Evolutionary conservation across 2,329 filamentous ascomycete species (phyloP), one percentile per base, ranked within the genome.

Genomic region (Furcasterigmium furcatum): DNA sequence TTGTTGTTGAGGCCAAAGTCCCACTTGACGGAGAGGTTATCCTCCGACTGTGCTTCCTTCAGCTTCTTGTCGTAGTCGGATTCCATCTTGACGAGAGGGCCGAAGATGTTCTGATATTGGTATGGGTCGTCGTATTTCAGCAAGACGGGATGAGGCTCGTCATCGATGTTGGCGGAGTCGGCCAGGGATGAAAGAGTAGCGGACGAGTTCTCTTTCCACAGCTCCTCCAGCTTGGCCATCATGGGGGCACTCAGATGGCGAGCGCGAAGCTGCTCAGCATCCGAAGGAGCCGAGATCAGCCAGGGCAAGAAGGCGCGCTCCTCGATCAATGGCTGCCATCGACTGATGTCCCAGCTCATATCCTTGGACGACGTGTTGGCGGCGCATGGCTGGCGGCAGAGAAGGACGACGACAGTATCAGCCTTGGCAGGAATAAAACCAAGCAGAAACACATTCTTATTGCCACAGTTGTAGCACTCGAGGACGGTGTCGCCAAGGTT

Each of bases 361-460:
- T 99, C 94, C 70, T 99, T 99, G 54, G 90, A 92, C 27, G 94
- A 97, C 2, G 91, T 88, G 71, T 88, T 92, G 22, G 94, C 87
- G 27, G 92, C 94, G 66, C 94, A 99, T 39, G 94, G 94, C 67
- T 97, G 94, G 50, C 94, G 91, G 66, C 94, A 99, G 30, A 99
- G 80, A 38, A 99, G 82, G 20, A 99, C 94, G 8, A 99, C 95
- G 22, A 99, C 94, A 0, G 94, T 96, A 61, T 99, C 95, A 10
- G 94, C 97, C 65, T 99, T 99, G 46, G 94, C 94, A 9, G 94
- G 95, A 56, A 99, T 99, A 65, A 99, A 99, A 7, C 94, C 94
- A 22, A 99, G 84, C 29, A 97, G 77, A 58, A 99, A 99, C 41
- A 96, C 92, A 64, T 99, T 99, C 72, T 96, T 97, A n/a, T 90